These are phyloP conservation scores for Lactifluus subvellereus DNA, from an alignment of 768 basidiomycete genomes.

Conservation along the genomic window DNA sequence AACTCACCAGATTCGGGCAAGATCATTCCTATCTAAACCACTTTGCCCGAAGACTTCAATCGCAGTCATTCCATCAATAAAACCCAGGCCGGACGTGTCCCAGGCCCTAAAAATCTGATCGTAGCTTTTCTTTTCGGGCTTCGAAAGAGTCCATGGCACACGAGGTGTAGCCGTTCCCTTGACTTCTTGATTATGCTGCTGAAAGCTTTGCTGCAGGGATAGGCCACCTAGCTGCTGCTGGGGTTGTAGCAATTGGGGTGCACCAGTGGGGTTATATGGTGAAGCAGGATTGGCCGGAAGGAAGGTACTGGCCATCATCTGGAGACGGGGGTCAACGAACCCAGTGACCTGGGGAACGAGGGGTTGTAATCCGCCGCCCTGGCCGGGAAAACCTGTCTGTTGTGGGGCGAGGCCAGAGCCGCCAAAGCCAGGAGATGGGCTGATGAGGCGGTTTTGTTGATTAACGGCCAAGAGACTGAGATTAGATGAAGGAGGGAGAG, in stretches of 20 bases:
- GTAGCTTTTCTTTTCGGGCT: conserved; percentile 93
- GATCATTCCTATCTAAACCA: conserved; percentile 80
- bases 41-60: conserved; percentile 93
- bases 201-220: conserved; percentile 77
- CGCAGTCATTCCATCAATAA: conserved; percentile 80
- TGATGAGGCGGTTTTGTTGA: conserved; percentile 47
- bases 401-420: conserved; percentile 44
- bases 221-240: conserved; percentile 36
- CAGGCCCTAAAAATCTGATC: conserved; percentile 97
- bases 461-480: conserved; percentile 44
- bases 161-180: conserved; percentile 59
- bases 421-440: conserved; percentile 47
- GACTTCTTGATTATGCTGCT: conserved; percentile 76
- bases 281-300: conserved; percentile 70
- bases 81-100: conserved; percentile 77
- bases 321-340: conserved; percentile 73
- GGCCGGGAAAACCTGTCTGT: conserved; percentile 53
- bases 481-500: conserved; percentile 57
- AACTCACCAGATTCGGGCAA: conserved; percentile 88
- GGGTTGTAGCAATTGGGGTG: conserved; percentile 65
- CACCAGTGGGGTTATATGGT: conserved; percentile 52
- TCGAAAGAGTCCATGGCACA: conserved; percentile 81
- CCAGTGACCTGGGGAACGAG: conserved; percentile 75
- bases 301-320: conserved; percentile 88
- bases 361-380: conserved; percentile 32